Base-by-base conservation (phyloP, 768 basidiomycete genomes). In the Ramaria rubella region DNA sequence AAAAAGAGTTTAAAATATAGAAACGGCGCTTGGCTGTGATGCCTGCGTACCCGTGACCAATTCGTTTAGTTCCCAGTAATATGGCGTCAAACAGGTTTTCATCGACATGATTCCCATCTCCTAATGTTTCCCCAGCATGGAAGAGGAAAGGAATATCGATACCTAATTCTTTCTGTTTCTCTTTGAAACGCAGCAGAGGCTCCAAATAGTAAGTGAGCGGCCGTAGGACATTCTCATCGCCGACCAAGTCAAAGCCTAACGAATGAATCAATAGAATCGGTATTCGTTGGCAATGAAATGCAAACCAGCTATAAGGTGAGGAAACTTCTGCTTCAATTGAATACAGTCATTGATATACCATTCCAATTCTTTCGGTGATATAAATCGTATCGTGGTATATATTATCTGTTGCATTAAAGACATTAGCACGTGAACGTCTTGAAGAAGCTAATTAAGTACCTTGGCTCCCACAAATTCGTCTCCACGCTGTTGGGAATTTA, bases 51-150 rank as follows among this genome's bases (percentile, higher is more conserved):
- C 86, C 89, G 69, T 92, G 89, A 0, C 89, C 89, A 54, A 90
- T 90, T 27, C 24, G 64, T 62, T 27, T 42, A 8, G 88, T 87
- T 12, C 84, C 87, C 6, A 90, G 72, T 36, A 90, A 71, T 50
- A 91, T 81, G 5, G 88, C 87, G 64, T 91, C 89, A 61, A 86
- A 90, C 27, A 90, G 68, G 64, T 90, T 90, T 49, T 76, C 67
- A 58, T 91, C 88, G 19, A 83, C 82, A 19, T 73, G 69, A 3
- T 79, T 81, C 5, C 89, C 89, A 65, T 90, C 89, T 4, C 86
- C 85, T 21, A 86, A 75, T 0, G 88, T 90, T 69, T 90, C 88
- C 19, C 89, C 89, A 0, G 86, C 87, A 62, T 90, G 89, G 62
- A 89, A 82, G 46, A 90, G 76, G 68, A 87, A 88, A 1, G 89